phyloP scores from a whole-genome alignment of 2,329 filamentous ascomycete genomes.

The Nothopassalora personata region DNA sequence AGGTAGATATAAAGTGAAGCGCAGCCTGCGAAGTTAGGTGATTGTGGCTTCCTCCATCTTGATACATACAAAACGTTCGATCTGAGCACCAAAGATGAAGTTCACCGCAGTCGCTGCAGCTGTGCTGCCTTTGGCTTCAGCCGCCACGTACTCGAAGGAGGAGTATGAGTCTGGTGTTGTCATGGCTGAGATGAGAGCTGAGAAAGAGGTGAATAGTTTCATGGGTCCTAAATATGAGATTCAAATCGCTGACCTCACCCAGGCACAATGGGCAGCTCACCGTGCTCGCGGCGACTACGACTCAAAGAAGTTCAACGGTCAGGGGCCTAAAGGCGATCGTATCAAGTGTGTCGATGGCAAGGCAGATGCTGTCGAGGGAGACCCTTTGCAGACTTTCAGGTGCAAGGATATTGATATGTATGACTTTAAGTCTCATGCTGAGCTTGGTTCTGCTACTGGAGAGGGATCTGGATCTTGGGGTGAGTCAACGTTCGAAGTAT shows the following conservation, averaged over 20 bases:
- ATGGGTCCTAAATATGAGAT: background rate
- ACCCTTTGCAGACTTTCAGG: constrained; percentile 40
- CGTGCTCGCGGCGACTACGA: constrained; percentile 23
- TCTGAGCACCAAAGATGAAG: constrained; percentile 13
- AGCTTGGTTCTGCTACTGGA: constrained; percentile 45
- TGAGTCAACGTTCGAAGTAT: background rate
- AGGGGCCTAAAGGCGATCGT: constrained; percentile 5
- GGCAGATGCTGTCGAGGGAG: constrained; percentile 43
- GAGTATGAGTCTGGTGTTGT: constrained; percentile 19
- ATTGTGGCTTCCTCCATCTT: background rate
- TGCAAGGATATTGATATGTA: constrained; percentile 30
- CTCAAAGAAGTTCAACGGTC: constrained; percentile 12
- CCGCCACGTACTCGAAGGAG: constrained; percentile 14
- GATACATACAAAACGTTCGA: background rate
- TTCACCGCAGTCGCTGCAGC: constrained; percentile 14
- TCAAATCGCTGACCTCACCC: background rate
- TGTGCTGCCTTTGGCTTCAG: constrained; percentile 17
- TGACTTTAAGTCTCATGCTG: constrained; percentile 51
- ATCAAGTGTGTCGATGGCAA: constrained; percentile 39
- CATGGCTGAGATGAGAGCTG: constrained; percentile 16
- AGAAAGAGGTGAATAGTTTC: constrained; percentile 2
- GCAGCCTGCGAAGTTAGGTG: background rate
- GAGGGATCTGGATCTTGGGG: constrained; percentile 46
- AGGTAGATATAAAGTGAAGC: constrained; percentile 5
- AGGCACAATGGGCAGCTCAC: constrained; percentile 21